Evolutionary conservation across 108 stramenopile species (phyloP).

Genomic region (Nitzschia inconspicua): DNA sequence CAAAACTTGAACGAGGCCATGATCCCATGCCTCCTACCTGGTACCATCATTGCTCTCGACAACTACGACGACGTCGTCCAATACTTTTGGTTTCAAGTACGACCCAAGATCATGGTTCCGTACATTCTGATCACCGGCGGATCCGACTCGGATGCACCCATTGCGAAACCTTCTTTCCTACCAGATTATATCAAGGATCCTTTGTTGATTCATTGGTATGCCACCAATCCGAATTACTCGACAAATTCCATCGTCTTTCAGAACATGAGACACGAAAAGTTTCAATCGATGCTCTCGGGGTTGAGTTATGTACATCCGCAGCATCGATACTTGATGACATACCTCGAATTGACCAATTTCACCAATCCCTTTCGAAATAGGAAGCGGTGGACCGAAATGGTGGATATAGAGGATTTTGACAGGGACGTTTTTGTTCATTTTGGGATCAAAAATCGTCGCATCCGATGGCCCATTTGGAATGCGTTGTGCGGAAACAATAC

Average conservation of each 20-base stretch:
- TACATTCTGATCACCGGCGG: conserved; percentile 18
- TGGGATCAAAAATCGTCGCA: background rate
- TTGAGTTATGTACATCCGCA: conserved; percentile 9
- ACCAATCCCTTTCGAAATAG: conserved; percentile 24
- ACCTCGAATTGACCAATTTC: conserved; percentile 8
- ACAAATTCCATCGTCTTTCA: background rate
- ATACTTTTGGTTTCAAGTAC: conserved; percentile 12
- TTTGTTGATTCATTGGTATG: conserved; percentile 28
- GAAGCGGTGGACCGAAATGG: background rate
- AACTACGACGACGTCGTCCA: background rate
- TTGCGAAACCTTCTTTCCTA: no score
- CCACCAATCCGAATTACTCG: conserved; percentile 8
- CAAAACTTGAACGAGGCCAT: conserved; percentile 1
- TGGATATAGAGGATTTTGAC: background rate
- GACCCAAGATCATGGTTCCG: conserved; percentile 19
- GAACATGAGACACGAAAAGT: background rate
- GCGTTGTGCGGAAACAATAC: background rate
- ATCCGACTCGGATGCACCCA: conserved; percentile 8
- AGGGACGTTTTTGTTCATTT: conserved; percentile 9
- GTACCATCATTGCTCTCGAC: conserved; percentile 18
- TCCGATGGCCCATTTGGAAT: conserved; percentile 6
- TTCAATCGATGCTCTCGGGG: conserved; percentile 16
- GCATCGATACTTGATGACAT: background rate
- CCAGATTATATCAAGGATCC: conserved; percentile 3
- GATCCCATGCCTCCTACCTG: conserved; percentile 23